Conservation (phyloP, 768 basidiomycete genomes). For the Trametes maxima region DNA sequence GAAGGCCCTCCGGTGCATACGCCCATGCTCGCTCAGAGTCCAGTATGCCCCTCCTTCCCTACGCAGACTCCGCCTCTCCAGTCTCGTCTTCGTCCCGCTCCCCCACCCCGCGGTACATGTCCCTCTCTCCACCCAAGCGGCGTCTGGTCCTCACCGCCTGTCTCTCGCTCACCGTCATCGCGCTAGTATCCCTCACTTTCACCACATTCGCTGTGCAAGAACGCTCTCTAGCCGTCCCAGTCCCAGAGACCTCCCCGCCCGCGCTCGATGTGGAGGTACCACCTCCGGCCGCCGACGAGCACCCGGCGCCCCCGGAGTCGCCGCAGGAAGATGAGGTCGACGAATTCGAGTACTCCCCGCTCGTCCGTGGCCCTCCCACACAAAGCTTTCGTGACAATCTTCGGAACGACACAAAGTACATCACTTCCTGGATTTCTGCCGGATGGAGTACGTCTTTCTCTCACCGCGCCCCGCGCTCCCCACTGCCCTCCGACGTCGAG, state of each 20-base stretch:
- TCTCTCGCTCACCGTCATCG: slow-evolving; percentile 26
- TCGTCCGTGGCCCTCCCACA: slow-evolving; percentile 53
- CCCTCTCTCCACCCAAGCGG: slow-evolving; percentile 13
- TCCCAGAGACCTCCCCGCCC: slow-evolving; percentile 6
- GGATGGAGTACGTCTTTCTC: slow-evolving; percentile 56
- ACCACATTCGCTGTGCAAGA: background rate
- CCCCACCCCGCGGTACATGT: slow-evolving; percentile 12
- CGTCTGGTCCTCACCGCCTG: slow-evolving; percentile 32
- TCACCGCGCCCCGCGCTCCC: background rate
- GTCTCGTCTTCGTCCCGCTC: slow-evolving; percentile 17
- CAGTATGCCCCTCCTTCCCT: slow-evolving; percentile 30
- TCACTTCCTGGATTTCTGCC: slow-evolving; percentile 76
- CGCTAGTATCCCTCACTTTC: slow-evolving; percentile 1
- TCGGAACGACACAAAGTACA: slow-evolving; percentile 59
- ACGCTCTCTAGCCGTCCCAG: background rate
- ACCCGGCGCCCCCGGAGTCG: slow-evolving; percentile 1
- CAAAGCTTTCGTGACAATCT: slow-evolving; percentile 66
- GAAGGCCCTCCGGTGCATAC: slow-evolving; percentile 7
- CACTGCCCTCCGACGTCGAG: background rate
- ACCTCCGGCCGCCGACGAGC: slow-evolving; percentile 11
- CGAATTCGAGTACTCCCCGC: slow-evolving; percentile 24
- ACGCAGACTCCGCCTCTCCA: slow-evolving; percentile 22
- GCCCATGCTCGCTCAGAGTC: slow-evolving; percentile 27
- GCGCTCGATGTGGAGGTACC: slow-evolving; percentile 24
- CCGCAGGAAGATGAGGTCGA: slow-evolving; percentile 7